Percentiles rank a stretch among this genome's conserved stretches.
These are phyloP conservation scores for Catharanthus roseus DNA, from an alignment of 257 asterid genomes.

Conservation along the genomic window DNA sequence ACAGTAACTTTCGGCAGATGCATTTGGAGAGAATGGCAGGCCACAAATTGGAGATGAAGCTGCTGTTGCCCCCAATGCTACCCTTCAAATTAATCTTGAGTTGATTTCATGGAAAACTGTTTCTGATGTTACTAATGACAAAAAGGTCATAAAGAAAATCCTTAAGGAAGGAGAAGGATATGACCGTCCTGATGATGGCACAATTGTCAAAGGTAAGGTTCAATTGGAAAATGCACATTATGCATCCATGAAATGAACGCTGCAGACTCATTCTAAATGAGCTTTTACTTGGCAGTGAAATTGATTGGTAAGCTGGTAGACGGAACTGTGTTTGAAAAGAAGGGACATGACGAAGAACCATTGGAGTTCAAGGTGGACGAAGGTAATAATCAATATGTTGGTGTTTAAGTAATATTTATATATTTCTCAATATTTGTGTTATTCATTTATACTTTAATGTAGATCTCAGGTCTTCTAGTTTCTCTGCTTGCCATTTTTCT, in stretches of 20 bases:
- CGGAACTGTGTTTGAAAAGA: conserved; percentile 41
- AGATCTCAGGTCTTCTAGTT: no score
- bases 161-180: conserved; percentile 53
- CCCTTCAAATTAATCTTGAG: conserved; percentile 37
- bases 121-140: conserved; percentile 38
- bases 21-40: conserved; percentile 55
- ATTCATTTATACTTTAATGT: no score
- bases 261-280: no score
- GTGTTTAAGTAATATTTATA: no score
- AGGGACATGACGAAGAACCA: conserved; percentile 38
- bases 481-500: no score
- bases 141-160: conserved; percentile 43
- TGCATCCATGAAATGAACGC: no score
- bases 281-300: conserved; percentile 48
- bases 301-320: conserved; percentile 48
- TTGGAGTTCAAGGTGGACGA: conserved; percentile 51
- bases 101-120: conserved; percentile 51
- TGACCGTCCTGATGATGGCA: conserved; percentile 50
- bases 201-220: conserved; percentile 36
- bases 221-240: no score
- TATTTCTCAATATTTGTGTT: no score
- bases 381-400: no score
- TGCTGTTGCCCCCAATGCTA: conserved; percentile 48
- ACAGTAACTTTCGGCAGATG: conserved; percentile 34
- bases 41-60: conserved; percentile 36